Evolutionary conservation across 208 protist species (phyloP).

Genomic region (Trypanosoma melophagium): DNA sequence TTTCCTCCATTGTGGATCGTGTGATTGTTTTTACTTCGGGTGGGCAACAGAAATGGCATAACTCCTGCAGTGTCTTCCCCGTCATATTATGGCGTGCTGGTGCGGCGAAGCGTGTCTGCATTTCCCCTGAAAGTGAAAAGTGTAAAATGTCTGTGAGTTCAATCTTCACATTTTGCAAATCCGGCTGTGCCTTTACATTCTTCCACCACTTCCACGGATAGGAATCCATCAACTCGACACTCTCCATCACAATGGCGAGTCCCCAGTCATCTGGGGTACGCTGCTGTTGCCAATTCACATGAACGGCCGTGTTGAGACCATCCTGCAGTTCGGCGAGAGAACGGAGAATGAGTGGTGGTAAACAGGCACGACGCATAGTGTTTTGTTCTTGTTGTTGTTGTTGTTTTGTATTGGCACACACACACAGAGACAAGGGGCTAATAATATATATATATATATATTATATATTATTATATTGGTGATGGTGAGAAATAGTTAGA

Average conservation of each 20-base stretch:
- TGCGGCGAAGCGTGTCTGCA: slow-evolving; percentile 49
- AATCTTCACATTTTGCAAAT: slow-evolving; percentile 88
- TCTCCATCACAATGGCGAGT: slow-evolving; percentile 90
- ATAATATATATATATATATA: too few species aligned
- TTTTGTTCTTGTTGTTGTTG: slow-evolving; percentile 28
- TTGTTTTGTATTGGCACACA: neutral
- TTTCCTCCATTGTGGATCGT: neutral
- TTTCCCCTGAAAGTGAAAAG: slow-evolving; percentile 87
- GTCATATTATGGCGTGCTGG: neutral
- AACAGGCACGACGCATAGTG: slow-evolving; percentile 26
- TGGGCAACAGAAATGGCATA: slow-evolving; percentile 16
- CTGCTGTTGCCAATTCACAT: slow-evolving; percentile 62
- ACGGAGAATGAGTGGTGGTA: slow-evolving; percentile 47
- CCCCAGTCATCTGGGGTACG: slow-evolving; percentile 81
- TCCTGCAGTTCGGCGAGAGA: slow-evolving; percentile 79
- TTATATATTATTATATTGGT: too few species aligned
- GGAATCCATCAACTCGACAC: slow-evolving; percentile 84
- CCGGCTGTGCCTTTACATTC: slow-evolving; percentile 68
- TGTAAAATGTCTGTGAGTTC: slow-evolving; percentile 91
- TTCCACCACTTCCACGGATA: slow-evolving; percentile 96
- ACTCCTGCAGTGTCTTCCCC: slow-evolving; percentile 32
- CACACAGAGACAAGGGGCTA: too few species aligned
- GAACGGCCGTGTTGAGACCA: slow-evolving; percentile 79
- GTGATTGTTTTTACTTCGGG: neutral
- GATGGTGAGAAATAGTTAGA: too few species aligned